These are phyloP conservation scores for Phallus indusiatus DNA, from an alignment of 768 basidiomycete species.

Conservation along the genomic window DNA sequence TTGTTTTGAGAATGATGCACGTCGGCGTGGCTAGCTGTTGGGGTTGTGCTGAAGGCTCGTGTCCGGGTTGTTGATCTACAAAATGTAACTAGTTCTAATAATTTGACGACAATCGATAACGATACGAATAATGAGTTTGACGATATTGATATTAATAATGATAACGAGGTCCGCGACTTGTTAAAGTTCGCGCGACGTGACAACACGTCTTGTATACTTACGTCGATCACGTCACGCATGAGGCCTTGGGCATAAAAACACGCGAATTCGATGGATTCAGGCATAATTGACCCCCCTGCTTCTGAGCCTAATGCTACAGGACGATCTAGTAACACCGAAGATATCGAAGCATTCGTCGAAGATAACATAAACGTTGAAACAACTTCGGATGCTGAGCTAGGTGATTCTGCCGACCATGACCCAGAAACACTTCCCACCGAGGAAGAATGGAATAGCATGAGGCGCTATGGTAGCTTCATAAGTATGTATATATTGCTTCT, in stretches of 20 bases:
- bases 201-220: neutral
- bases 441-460: conserved; percentile 8
- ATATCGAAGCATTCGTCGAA: neutral
- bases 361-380: neutral
- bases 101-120: neutral
- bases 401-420: neutral
- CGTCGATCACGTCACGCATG: neutral
- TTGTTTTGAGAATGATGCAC: conserved; percentile 66
- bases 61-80: conserved; percentile 43
- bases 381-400: neutral
- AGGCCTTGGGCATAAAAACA: neutral
- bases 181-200: neutral
- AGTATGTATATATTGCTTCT: conserved; percentile 1
- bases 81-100: neutral
- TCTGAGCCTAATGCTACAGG: neutral
- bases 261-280: neutral
- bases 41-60: conserved; percentile 74
- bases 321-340: neutral
- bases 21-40: conserved; percentile 72
- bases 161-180: no score
- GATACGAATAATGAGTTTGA: no score
- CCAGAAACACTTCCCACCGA: neutral
- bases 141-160: no score
- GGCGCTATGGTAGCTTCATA: conserved; percentile 7
- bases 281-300: neutral